Percentiles rank a stretch among this genome's conserved stretches.
These are phyloP conservation scores for Pezicula radicicola DNA, from an alignment of 2,329 filamentous ascomycete species.

Conservation along the genomic window DNA sequence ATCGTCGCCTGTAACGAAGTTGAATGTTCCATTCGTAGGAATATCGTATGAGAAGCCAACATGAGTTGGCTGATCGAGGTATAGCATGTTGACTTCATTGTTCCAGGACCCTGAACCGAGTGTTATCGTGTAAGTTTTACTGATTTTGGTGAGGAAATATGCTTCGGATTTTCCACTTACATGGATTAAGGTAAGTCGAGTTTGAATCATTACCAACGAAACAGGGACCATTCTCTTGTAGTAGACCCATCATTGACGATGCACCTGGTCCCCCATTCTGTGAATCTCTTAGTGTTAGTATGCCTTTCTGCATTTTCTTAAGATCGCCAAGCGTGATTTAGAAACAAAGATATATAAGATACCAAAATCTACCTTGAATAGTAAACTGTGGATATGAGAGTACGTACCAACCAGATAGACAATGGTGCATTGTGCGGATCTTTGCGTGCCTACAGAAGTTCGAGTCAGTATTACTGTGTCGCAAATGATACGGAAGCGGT, in stretches of 20 bases:
- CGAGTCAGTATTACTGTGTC: no score
- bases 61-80: conserved; percentile 59
- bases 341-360: no score
- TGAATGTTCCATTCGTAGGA: conserved; percentile 6
- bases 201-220: conserved; percentile 33
- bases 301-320: no score
- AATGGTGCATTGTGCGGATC: conserved; percentile 44
- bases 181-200: conserved; percentile 44
- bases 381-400: no score
- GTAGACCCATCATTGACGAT: conserved; percentile 58
- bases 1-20: conserved; percentile 20
- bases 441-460: conserved; percentile 25
- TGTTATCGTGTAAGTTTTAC: conserved; percentile 39
- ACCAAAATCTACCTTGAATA: no score
- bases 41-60: conserved; percentile 53
- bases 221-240: conserved; percentile 52
- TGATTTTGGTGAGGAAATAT: conserved; percentile 22
- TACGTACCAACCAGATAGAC: conserved; percentile 49
- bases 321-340: no score
- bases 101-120: conserved; percentile 61
- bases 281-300: no score
- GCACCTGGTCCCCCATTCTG: conserved; percentile 59
- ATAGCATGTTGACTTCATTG: conserved; percentile 49
- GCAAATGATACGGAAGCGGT: no score
- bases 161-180: conserved; percentile 51